Evolutionary conservation across 129 eudicot genomes (phyloP), one percentile per base, ranked within the genome.

Genomic region (Tagetes patula): DNA sequence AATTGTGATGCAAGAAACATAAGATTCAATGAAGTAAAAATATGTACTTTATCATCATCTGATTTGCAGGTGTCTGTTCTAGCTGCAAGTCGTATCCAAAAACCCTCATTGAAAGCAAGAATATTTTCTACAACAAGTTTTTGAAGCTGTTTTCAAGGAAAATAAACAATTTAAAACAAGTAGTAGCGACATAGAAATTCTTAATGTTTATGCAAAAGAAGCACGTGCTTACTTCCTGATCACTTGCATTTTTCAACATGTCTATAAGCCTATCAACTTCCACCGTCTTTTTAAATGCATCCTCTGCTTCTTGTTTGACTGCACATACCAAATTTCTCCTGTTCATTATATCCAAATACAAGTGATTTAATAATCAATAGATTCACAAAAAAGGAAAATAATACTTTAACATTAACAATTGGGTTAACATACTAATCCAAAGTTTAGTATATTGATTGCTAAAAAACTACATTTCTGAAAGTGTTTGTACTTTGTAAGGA

Each of bases 51-150:
- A 74, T 94, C 99, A 78, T 94, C 97, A 12, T 86, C 94, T 39
- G 99, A 94, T 78, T 82, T 90, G 89, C 98, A 94, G 54, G 96
- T 90, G 69, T 94, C 98, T 66, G 91, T 75, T 81, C 97, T 86
- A 83, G 99, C 96, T 63, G 99, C 99, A 83, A 94, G 93, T 45
- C 97, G 88, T 48, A 94, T 83, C 99, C 97, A 90, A 79, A 94
- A 94, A 43, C 88, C 83, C 76, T 91, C 97, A 41, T 90, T 86
- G 78, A 84, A 94, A 85, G 97, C 96, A 73, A 90, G 97, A 76
- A 94, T 79, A 70, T 90, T 94, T 81, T 94, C 98, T 46, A 85
- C 88, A 67, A 94, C 98, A 72, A 90, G 96, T 81, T 84, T 79
- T 71, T 83, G 88, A 70, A 94, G 92, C 98, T 93, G 87, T 71